Evolutionary conservation across 768 basidiomycete genomes (phyloP).

Genomic region (Mrakia blollopis): DNA sequence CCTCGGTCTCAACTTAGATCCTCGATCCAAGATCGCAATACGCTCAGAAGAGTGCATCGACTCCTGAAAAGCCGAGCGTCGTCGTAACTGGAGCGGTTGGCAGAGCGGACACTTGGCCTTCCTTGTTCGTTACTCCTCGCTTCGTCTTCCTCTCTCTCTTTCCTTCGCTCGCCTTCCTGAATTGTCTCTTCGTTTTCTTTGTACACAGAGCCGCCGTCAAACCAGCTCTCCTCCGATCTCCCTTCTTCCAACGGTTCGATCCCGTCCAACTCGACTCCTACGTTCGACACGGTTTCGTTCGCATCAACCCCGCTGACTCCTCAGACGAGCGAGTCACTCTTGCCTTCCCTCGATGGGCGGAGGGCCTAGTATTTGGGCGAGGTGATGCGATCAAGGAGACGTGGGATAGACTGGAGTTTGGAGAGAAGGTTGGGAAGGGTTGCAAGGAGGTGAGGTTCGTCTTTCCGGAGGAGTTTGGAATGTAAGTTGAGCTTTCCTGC

Average conservation of each 20-base stretch:
- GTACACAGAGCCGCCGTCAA: background rate
- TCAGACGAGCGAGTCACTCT: background rate
- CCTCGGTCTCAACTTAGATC: background rate
- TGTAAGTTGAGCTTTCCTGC: background rate
- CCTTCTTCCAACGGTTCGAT: conserved; percentile 4
- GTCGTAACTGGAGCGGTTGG: background rate
- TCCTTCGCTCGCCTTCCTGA: background rate
- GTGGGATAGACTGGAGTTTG: background rate
- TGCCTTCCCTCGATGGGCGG: conserved; percentile 2
- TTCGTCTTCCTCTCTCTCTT: background rate
- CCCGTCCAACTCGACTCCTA: background rate
- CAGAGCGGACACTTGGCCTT: background rate
- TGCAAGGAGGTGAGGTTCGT: conserved; percentile 4
- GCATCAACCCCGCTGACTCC: background rate
- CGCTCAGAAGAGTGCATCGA: background rate
- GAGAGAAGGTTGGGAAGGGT: background rate
- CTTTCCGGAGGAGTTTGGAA: background rate
- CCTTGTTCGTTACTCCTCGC: background rate
- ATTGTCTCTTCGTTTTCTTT: background rate
- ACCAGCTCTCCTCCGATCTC: conserved; percentile 4
- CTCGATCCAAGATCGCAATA: background rate
- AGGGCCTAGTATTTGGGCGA: background rate
- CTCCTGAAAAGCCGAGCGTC: background rate
- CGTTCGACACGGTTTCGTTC: background rate
- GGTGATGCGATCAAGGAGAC: background rate